Evolutionary conservation across 768 basidiomycete species (phyloP).

Genomic region (Kwoniella shandongensis): DNA sequence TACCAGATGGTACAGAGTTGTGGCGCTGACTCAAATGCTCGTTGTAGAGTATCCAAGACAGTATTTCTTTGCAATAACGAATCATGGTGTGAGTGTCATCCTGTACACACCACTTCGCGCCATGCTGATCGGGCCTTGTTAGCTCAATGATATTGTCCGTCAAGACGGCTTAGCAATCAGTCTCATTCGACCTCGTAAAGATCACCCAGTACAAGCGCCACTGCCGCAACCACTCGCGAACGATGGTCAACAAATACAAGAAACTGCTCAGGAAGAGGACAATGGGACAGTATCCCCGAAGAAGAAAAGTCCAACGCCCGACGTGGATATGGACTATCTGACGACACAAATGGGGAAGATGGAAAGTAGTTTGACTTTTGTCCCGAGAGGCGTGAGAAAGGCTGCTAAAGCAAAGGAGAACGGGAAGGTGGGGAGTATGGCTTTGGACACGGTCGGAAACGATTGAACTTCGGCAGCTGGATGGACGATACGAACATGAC

Average conservation of each 20-base stretch:
- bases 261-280: not conserved
- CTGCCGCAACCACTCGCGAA: not conserved
- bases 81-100: slow-evolving; percentile 63
- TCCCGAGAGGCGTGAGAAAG: slow-evolving; percentile 35
- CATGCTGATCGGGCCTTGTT: slow-evolving; percentile 1
- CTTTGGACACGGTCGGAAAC: too few relatives aligned
- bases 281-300: not conserved
- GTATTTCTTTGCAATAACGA: slow-evolving; percentile 87
- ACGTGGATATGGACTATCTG: slow-evolving; percentile 42
- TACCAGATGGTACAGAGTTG: not conserved
- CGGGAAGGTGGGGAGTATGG: too few relatives aligned
- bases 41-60: slow-evolving; percentile 70
- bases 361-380: slow-evolving; percentile 37
- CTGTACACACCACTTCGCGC: too few relatives aligned
- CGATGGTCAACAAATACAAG: not conserved
- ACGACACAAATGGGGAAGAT: slow-evolving; percentile 14
- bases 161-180: slow-evolving; percentile 39
- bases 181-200: slow-evolving; percentile 35
- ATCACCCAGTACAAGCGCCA: not conserved
- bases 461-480: too few relatives aligned
- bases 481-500: not conserved
- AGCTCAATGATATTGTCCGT: slow-evolving; percentile 40
- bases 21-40: not conserved
- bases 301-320: slow-evolving; percentile 1
- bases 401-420: slow-evolving; percentile 32